Evolutionary conservation across 768 basidiomycete species (phyloP), one percentile per base, ranked within the genome.

Genomic region (Tricholoma flavovirens): DNA sequence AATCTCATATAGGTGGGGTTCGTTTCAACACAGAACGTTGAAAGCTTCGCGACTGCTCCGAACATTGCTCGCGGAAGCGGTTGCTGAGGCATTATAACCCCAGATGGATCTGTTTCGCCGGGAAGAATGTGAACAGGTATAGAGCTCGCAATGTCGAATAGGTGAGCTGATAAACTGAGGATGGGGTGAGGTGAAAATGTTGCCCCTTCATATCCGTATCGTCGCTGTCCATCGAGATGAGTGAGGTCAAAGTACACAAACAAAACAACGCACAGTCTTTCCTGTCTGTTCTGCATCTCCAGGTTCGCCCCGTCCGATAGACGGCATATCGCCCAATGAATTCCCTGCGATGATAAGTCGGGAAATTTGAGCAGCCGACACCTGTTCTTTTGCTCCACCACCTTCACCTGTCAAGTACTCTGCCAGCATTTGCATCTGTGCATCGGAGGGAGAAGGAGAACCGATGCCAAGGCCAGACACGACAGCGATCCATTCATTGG

Each of bases 51-150:
- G 50, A 78, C 79, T 29, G 76, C 73, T 55, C 91, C 84, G 59
- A 99, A 88, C 88, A 98, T 94, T 5, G 92, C 88, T 30, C 86
- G 83, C 49, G 97, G 97, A 61, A 98, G 80, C 0, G 92, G 80
- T 64, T 97, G 97, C 68, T 99, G 97, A 3, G 97, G 97, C 61
- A 99, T 74, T 36, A 95, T 93, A 0, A 82, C 80, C 0, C 91
- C 93, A 12, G 93, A 82, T 2, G 96, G 97, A 70, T 99, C 97
- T 33, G 80, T 77, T 52, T 84, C 83, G 7, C 97, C 97, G 2
- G 95, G 92, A 40, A 98, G 76, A 26, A 99, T 75, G 64, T 95
- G 93, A 32, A 98, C 78, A 1, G 95, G 90, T 61, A 99, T 76
- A 15, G 83, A 79, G 11, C 83, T 80, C 5, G 84, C 81, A 49